Evolutionary conservation across 2,329 filamentous ascomycete species (phyloP).

Genomic region (Exophiala viscosa): DNA sequence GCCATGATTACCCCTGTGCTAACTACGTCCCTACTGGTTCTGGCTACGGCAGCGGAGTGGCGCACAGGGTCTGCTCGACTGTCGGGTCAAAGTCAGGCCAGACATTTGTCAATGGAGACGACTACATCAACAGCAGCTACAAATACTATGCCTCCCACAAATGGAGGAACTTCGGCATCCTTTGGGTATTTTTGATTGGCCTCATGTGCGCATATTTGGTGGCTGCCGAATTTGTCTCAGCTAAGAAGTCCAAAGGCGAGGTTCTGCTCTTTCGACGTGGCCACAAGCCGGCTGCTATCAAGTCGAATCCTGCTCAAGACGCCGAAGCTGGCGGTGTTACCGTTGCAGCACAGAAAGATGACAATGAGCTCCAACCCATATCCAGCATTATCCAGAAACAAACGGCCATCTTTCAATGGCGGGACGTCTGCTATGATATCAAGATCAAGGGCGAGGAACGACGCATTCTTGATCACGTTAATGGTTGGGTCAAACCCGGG

Average conservation of each 20-base stretch:
- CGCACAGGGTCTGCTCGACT: slow-evolving; percentile 62
- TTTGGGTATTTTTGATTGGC: slow-evolving; percentile 62
- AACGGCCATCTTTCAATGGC: slow-evolving; percentile 81
- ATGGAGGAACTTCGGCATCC: slow-evolving; percentile 68
- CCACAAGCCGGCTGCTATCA: slow-evolving; percentile 20
- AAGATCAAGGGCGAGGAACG: slow-evolving; percentile 73
- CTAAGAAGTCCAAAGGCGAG: slow-evolving; percentile 38
- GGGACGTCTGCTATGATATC: slow-evolving; percentile 77
- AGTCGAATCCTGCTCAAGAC: slow-evolving; percentile 21
- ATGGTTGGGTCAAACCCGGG: slow-evolving; percentile 91
- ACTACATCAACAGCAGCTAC: slow-evolving; percentile 55
- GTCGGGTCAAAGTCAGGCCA: slow-evolving; percentile 57
- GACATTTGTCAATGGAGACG: slow-evolving; percentile 54
- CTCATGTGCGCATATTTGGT: slow-evolving; percentile 40
- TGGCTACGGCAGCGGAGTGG: slow-evolving; percentile 56
- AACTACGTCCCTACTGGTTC: slow-evolving; percentile 51
- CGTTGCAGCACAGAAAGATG: slow-evolving; percentile 32
- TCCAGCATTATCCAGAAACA: slow-evolving; percentile 55
- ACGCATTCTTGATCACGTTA: slow-evolving; percentile 76
- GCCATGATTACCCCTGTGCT: slow-evolving; percentile 56
- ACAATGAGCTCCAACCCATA: slow-evolving; percentile 17
- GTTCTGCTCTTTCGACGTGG: slow-evolving; percentile 33
- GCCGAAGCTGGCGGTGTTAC: slow-evolving; percentile 30
- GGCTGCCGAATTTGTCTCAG: slow-evolving; percentile 32
- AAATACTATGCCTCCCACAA: slow-evolving; percentile 56